phyloP scores from a whole-genome alignment of 148 eudicot species.

The Vaccinium darrowii region DNA sequence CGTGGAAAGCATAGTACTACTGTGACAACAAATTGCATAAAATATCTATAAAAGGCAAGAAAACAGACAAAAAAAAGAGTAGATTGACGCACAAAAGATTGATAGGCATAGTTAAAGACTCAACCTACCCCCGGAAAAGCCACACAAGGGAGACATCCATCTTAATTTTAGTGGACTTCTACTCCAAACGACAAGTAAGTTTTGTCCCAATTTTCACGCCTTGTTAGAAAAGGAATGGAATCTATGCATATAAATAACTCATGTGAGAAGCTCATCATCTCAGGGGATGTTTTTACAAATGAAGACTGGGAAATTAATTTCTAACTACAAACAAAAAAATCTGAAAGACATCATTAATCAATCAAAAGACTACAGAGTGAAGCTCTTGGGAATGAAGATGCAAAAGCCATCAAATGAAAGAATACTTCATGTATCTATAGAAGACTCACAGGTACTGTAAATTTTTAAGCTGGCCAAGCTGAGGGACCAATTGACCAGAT shows the following conservation, averaged over 20 bases:
- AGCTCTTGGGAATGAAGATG: background rate
- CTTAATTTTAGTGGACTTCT: background rate
- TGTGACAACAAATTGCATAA: background rate
- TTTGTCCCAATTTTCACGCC: background rate
- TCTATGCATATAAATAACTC: background rate
- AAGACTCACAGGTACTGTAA: constrained; percentile 56
- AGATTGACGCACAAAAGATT: background rate
- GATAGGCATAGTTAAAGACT: background rate
- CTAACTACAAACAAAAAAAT: background rate
- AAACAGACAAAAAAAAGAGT: constrained; percentile 1
- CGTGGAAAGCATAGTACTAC: background rate
- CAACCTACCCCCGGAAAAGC: background rate
- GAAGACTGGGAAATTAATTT: background rate
- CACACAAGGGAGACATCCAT: constrained; percentile 6
- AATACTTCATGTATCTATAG: background rate
- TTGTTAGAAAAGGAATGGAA: background rate
- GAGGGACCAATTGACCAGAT: constrained; percentile 54
- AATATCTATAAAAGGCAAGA: background rate
- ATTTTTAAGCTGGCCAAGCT: constrained; percentile 51
- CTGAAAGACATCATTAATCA: background rate
- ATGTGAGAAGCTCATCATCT: background rate
- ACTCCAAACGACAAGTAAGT: background rate
- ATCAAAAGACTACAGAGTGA: background rate
- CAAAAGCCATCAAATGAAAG: background rate
- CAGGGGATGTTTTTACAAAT: background rate